These are phyloP conservation scores for Pleurozium schreberi DNA, from an alignment of 225 moss, liverwort and hornwort genomes.

Conservation along the genomic window DNA sequence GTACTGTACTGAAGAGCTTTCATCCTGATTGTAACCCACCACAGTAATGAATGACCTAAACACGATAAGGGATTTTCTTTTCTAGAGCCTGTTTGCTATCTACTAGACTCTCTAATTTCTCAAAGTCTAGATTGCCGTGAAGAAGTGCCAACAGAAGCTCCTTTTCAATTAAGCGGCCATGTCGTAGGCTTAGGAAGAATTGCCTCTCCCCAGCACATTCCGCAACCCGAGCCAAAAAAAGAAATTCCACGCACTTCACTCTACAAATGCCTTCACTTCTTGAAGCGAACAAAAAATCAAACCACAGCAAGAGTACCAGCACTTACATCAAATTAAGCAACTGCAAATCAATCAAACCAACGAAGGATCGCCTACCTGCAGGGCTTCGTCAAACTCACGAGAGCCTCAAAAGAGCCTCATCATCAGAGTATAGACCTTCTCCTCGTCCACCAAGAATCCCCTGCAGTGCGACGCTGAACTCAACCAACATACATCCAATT, in stretches of 20 bases:
- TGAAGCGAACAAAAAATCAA: background rate
- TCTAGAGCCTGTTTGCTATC: background rate
- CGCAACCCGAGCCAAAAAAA: too few relatives aligned
- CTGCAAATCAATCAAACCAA: background rate
- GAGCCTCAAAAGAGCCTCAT: background rate
- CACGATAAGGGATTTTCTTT: background rate
- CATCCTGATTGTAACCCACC: background rate
- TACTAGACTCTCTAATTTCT: background rate
- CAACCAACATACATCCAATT: background rate
- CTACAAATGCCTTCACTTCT: background rate
- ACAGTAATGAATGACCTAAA: background rate
- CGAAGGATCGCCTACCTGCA: background rate
- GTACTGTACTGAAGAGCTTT: background rate
- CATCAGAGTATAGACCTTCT: background rate
- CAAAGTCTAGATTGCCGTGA: slow-evolving; percentile 39
- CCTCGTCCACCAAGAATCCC: background rate
- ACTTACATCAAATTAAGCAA: background rate
- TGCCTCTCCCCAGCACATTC: slow-evolving; percentile 34
- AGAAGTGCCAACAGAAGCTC: slow-evolving; percentile 50
- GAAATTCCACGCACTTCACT: background rate
- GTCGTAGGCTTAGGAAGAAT: slow-evolving; percentile 69
- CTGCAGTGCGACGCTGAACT: background rate
- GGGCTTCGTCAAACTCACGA: background rate
- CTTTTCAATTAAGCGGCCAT: slow-evolving; percentile 59
- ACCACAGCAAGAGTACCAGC: background rate